These are phyloP conservation scores for Tolypocladium pustulatum DNA, from an alignment of 2,329 filamentous ascomycete genomes.

Conservation along the genomic window DNA sequence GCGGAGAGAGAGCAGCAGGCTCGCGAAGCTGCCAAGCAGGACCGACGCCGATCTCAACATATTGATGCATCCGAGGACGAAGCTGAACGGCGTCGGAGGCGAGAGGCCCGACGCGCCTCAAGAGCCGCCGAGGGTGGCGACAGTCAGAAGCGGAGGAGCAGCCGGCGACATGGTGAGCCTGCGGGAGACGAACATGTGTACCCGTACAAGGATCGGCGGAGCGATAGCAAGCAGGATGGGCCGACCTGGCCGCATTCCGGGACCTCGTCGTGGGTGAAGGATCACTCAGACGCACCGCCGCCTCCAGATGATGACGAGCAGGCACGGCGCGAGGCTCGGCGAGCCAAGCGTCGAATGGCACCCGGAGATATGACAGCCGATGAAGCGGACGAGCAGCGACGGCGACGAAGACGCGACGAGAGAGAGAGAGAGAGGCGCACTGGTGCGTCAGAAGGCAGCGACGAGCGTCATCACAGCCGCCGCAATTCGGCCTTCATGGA, in stretches of 20 bases:
- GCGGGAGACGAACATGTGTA: slow-evolving; percentile 35
- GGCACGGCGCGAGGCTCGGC: slow-evolving; percentile 36
- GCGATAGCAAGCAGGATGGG: slow-evolving; percentile 23
- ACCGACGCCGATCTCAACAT: slow-evolving; percentile 37
- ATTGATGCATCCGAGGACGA: slow-evolving; percentile 35
- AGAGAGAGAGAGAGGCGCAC: slow-evolving; percentile 21
- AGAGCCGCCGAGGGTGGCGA: slow-evolving; percentile 29
- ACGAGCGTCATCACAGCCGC: slow-evolving; percentile 30
- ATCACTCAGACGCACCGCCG: slow-evolving; percentile 50
- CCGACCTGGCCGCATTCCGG: slow-evolving; percentile 51
- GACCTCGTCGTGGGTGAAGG: slow-evolving; percentile 56
- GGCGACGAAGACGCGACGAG: slow-evolving; percentile 34
- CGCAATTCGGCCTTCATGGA: slow-evolving; percentile 33
- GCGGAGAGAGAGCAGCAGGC: slow-evolving; percentile 36
- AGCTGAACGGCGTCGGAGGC: slow-evolving; percentile 41
- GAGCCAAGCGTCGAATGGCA: slow-evolving; percentile 33
- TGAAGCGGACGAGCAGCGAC: slow-evolving; percentile 31
- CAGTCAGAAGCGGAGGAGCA: slow-evolving; percentile 19
- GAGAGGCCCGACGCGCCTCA: slow-evolving; percentile 38
- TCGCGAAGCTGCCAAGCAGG: slow-evolving; percentile 32
- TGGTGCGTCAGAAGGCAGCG: slow-evolving; percentile 29
- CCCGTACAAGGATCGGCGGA: slow-evolving; percentile 24
- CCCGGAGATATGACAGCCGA: slow-evolving; percentile 30
- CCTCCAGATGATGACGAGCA: slow-evolving; percentile 43
- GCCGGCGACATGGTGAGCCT: slow-evolving; percentile 29